These are phyloP conservation scores for Coemansia sp. DNA, from an alignment of 192 early-diverging fungal species.

Conservation along the genomic window DNA sequence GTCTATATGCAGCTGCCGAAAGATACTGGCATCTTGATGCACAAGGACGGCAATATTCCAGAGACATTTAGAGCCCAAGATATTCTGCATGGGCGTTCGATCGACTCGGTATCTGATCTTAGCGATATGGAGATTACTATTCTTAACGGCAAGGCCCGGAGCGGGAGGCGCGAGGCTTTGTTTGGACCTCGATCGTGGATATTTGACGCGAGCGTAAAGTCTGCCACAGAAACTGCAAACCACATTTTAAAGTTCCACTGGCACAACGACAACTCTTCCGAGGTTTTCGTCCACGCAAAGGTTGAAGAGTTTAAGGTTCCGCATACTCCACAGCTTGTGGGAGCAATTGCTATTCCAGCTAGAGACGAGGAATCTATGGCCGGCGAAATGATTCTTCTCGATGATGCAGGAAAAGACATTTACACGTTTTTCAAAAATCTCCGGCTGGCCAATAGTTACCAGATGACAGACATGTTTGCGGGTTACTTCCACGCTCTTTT, in stretches of 20 bases:
- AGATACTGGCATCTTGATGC: too few species aligned
- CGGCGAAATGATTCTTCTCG: not conserved
- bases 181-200: not conserved
- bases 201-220: not conserved
- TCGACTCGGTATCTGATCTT: too few species aligned
- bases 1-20: too few species aligned
- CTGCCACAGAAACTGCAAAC: not conserved
- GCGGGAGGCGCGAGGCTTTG: not conserved
- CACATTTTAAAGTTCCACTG: not conserved
- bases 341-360: not conserved
- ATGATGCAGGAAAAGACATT: not conserved
- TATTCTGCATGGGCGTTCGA: too few species aligned
- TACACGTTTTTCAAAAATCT: not conserved
- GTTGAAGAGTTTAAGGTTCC: not conserved
- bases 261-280: not conserved
- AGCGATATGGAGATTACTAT: too few species aligned
- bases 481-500: not conserved
- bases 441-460: not conserved
- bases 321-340: not conserved
- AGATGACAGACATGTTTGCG: not conserved
- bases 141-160: not conserved
- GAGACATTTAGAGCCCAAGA: too few species aligned
- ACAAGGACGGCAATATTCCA: too few species aligned
- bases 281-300: not conserved
- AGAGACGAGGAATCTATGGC: not conserved